phyloP scores from a whole-genome alignment of 176 grass and related monocot genomes.

The Oryza nivara region DNA sequence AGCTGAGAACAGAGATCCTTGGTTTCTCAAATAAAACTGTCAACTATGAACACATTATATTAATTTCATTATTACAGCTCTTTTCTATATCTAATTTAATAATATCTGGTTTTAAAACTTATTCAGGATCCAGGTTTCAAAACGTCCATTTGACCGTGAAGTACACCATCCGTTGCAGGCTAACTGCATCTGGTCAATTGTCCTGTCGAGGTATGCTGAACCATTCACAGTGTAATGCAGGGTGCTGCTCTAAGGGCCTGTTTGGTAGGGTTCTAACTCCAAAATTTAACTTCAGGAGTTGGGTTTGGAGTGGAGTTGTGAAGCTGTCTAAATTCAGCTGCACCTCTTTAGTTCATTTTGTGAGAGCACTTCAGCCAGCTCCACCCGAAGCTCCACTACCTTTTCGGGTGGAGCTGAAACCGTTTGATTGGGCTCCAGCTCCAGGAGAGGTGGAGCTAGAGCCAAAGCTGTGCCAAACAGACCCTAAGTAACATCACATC shows the following conservation, averaged over 20 bases:
- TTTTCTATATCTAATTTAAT: conserved; percentile 27
- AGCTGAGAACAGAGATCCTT: background rate
- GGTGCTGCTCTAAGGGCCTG: conserved; percentile 12
- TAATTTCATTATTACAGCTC: conserved; percentile 17
- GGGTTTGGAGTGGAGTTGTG: too few relatives aligned
- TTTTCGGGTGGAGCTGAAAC: too few relatives aligned
- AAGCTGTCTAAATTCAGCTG: too few relatives aligned
- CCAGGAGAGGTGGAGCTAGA: too few relatives aligned
- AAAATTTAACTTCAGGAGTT: too few relatives aligned
- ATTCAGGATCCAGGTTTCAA: conserved; percentile 3
- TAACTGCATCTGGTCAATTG: background rate
- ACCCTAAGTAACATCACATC: background rate
- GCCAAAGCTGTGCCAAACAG: too few relatives aligned
- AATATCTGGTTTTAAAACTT: conserved; percentile 5
- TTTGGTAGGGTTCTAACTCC: too few relatives aligned
- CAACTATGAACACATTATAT: background rate
- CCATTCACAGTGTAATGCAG: background rate
- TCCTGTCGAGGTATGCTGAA: conserved; percentile 7
- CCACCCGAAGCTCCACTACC: too few relatives aligned
- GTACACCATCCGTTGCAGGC: conserved; percentile 29
- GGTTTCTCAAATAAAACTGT: conserved; percentile 7
- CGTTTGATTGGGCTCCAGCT: too few relatives aligned
- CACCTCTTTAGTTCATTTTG: too few relatives aligned
- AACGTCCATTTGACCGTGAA: conserved; percentile 5
- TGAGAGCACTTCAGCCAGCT: too few relatives aligned